phyloP scores from a whole-genome alignment of 2,329 filamentous ascomycete species.

The Calonectria pteridis region DNA sequence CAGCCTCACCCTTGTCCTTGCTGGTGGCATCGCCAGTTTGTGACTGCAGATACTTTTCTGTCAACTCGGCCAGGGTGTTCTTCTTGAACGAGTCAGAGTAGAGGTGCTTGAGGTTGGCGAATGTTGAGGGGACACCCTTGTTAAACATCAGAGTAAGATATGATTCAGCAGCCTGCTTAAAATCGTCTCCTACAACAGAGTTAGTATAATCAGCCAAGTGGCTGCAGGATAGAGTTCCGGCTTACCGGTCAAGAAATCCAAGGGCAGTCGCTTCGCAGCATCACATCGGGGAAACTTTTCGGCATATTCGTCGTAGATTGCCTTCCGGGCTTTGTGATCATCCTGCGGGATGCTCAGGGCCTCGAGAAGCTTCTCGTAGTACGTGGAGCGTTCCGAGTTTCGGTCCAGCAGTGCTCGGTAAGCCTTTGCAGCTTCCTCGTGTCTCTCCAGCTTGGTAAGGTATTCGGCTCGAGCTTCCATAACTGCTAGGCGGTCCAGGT shows the following conservation, averaged over 20 bases:
- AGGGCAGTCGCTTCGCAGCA: slow-evolving; percentile 84
- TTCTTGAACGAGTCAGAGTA: slow-evolving; percentile 85
- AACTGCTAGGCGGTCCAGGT: slow-evolving; percentile 85
- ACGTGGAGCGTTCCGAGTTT: slow-evolving; percentile 87
- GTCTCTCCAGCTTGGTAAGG: slow-evolving; percentile 80
- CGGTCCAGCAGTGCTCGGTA: slow-evolving; percentile 86
- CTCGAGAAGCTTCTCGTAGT: slow-evolving; percentile 84
- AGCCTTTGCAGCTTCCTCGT: slow-evolving; percentile 83
- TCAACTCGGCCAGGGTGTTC: slow-evolving; percentile 79
- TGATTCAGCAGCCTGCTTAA: slow-evolving; percentile 79
- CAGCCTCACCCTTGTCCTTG: slow-evolving; percentile 75
- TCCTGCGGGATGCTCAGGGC: slow-evolving; percentile 71
- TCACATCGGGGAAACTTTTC: slow-evolving; percentile 86
- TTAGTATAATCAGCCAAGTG: slow-evolving; percentile 34
- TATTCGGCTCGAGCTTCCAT: slow-evolving; percentile 91
- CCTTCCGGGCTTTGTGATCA: slow-evolving; percentile 74
- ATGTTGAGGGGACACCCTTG: slow-evolving; percentile 95
- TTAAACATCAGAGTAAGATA: slow-evolving; percentile 89
- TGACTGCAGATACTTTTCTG: slow-evolving; percentile 80
- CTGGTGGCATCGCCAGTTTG: slow-evolving; percentile 62
- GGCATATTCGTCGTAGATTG: slow-evolving; percentile 82
- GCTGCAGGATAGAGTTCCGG: neutral
- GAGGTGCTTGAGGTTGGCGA: slow-evolving; percentile 95
- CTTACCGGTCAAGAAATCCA: slow-evolving; percentile 86
- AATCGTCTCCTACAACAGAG: slow-evolving; percentile 75